Conservation (phyloP, 768 basidiomycete species). For the Lepiota venenata region DNA sequence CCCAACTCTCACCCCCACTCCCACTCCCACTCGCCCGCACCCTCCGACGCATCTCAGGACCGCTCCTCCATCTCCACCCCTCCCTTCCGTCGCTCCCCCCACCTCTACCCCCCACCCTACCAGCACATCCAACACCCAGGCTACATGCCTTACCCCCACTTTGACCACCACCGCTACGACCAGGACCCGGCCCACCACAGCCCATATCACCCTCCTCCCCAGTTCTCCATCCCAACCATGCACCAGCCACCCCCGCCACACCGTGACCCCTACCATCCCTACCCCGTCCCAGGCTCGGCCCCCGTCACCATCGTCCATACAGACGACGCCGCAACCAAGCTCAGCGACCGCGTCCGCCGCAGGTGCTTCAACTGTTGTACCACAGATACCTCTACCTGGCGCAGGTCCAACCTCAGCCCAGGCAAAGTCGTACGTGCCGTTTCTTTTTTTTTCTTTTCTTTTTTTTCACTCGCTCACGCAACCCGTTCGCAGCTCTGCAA, state of each 20-base stretch:
- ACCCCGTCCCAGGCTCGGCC: conserved; percentile 30
- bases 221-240: conserved; percentile 17
- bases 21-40: conserved; percentile 53
- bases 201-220: conserved; percentile 18
- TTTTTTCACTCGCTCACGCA: background rate
- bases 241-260: conserved; percentile 11
- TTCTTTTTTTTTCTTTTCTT: background rate
- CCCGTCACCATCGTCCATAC: conserved; percentile 46
- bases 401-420: conserved; percentile 70
- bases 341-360: conserved; percentile 71
- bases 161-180: conserved; percentile 26
- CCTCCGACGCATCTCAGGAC: conserved; percentile 57
- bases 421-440: conserved; percentile 63
- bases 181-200: conserved; percentile 20
- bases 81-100: conserved; percentile 42
- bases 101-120: conserved; percentile 33
- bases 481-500: conserved; percentile 42
- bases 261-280: conserved; percentile 23
- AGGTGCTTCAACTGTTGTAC: conserved; percentile 86
- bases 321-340: conserved; percentile 78
- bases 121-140: conserved; percentile 26
- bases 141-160: conserved; percentile 30
- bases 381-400: conserved; percentile 82
- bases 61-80: conserved; percentile 60
- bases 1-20: conserved; percentile 33